Evolutionary conservation across 208 protist species (phyloP).

Genomic region (Acanthamoeba castellanii): DNA sequence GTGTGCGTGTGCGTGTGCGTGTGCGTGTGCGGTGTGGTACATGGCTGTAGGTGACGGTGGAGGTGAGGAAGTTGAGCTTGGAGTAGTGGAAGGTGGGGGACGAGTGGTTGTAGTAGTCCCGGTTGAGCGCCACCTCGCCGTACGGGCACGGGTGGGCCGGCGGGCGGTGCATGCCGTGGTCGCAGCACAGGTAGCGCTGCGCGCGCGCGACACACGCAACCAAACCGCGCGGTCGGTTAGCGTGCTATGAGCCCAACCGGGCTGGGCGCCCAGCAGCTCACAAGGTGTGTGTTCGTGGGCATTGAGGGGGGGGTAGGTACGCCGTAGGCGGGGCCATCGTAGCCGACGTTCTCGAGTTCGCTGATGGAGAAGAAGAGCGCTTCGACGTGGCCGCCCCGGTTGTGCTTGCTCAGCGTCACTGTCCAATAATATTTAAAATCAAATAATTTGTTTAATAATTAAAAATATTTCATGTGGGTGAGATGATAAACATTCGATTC

Average conservation of each 20-base stretch:
- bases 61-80: not conserved
- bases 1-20: too few relatives aligned
- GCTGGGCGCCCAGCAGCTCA: too few relatives aligned
- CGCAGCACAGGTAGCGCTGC: constrained; percentile 43
- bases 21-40: not conserved
- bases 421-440: not conserved
- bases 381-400: constrained; percentile 31
- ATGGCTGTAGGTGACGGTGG: not conserved
- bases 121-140: constrained; percentile 53
- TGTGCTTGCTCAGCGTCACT: constrained; percentile 50
- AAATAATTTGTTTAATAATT: not conserved
- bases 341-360: constrained; percentile 53
- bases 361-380: constrained; percentile 54
- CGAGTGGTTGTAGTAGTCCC: constrained; percentile 39
- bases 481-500: too few relatives aligned
- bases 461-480: not conserved
- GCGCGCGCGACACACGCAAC: not conserved
- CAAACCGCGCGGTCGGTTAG: not conserved
- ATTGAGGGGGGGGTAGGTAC: not conserved
- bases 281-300: not conserved
- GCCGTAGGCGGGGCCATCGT: not conserved
- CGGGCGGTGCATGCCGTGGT: not conserved
- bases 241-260: too few relatives aligned
- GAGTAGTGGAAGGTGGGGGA: constrained; percentile 42
- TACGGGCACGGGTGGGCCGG: constrained; percentile 5